These are phyloP conservation scores for Rosa multiflora DNA, from an alignment of 306 rosid species.

Conservation along the genomic window DNA sequence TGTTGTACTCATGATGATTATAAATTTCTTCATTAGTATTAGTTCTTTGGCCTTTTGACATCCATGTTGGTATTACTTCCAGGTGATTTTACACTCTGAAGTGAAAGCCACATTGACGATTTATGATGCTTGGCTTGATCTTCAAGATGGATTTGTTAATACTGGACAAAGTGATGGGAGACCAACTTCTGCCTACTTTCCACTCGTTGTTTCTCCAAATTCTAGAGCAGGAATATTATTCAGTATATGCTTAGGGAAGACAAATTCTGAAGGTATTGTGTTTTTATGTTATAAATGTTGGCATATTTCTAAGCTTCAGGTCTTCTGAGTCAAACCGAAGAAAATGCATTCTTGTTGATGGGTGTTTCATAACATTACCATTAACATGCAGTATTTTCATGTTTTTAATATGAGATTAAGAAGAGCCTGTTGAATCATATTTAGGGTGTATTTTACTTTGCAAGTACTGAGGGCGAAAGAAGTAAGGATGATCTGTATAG, in stretches of 20 bases:
- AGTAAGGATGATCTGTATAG: background rate
- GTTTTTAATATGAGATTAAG: background rate
- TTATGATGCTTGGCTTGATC: constrained; percentile 94
- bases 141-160: constrained; percentile 95
- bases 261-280: constrained; percentile 60
- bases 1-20: constrained; percentile 15
- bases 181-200: constrained; percentile 77
- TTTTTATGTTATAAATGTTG: constrained; percentile 4
- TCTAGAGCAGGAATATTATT: constrained; percentile 88
- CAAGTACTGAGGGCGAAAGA: background rate
- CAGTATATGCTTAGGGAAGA: constrained; percentile 74
- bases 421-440: background rate
- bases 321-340: background rate
- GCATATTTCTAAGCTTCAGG: constrained; percentile 12
- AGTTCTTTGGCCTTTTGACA: constrained; percentile 25
- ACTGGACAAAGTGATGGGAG: constrained; percentile 59
- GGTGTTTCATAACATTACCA: background rate
- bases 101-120: constrained; percentile 83
- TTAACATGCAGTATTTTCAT: background rate
- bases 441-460: background rate
- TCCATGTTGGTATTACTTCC: constrained; percentile 36
- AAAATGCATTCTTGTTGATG: constrained; percentile 2
- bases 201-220: constrained; percentile 76
- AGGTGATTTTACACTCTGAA: constrained; percentile 94
- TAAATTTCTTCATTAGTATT: constrained; percentile 11